Percentiles rank a stretch among this genome's conserved stretches.
Conservation (phyloP, 73 alveolate genomes). For the Symbiodinium natans region DNA sequence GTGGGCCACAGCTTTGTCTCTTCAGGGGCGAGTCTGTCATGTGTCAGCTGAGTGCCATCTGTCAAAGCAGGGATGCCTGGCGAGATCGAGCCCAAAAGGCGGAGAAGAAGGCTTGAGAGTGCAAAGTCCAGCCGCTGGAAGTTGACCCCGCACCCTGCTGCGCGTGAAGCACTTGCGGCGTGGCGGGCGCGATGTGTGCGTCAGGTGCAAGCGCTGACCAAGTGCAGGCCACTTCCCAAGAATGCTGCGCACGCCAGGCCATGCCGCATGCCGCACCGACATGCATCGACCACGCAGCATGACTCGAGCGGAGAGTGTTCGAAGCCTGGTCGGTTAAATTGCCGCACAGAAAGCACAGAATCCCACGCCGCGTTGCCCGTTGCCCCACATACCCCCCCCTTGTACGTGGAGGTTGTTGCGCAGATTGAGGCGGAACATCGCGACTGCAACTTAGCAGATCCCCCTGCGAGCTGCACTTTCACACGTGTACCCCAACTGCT, state of each 20-base stretch:
- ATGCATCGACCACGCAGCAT: no score
- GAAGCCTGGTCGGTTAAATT: no score
- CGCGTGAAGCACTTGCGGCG: no score
- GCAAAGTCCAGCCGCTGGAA: background rate
- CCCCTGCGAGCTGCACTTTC: no score
- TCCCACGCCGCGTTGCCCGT: background rate
- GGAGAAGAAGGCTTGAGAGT: conserved; percentile 4
- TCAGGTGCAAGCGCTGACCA: background rate
- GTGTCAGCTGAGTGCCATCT: background rate
- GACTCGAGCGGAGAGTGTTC: no score
- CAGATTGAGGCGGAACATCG: conserved; percentile 46
- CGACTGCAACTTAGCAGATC: background rate
- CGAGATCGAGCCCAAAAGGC: background rate
- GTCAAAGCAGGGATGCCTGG: background rate
- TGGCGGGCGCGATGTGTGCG: no score
- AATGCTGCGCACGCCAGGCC: conserved; percentile 3
- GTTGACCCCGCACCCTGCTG: no score
- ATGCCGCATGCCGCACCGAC: no score
- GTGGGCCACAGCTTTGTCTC: no score
- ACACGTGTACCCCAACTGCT: background rate
- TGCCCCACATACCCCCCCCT: no score
- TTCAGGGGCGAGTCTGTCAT: no score
- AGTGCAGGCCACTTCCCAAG: background rate
- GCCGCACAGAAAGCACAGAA: no score
- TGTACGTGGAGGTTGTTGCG: conserved; percentile 31